Base-by-base conservation (phyloP, 1,284 basidiomycete genomes). In the Ustilago hordei region DNA sequence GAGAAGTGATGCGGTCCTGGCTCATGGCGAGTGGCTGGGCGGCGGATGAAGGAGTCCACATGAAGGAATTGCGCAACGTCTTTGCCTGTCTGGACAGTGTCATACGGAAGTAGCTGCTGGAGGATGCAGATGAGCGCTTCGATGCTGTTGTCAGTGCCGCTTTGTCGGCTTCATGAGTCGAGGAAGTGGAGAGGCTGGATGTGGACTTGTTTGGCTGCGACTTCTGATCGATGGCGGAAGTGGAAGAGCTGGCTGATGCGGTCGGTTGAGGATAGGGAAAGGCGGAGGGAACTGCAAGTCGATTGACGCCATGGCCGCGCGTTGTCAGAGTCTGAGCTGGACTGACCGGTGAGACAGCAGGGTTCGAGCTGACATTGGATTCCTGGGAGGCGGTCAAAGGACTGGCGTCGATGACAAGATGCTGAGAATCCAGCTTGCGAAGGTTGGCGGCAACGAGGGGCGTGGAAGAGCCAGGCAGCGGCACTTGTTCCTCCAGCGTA, bases 31-130 rank as follows among this genome's bases (percentile, higher is more conserved):
- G 45, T 5, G 36, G 23, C 15, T 55, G 39, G 5, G 45, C 45
- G 13, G 35, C 58, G 15, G 23, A 2, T 4, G 64, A 54, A 1
- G 66, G 56, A 7, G 23, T 65, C 69, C 69, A 68, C 54, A 72
- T 45, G 54, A 76, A 66, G 13, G 74, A 72, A 34, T 68, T 69
- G 13, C 71, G 65, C 35, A 76, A 43, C 8, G 60, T 56, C 48
- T 65, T 76, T 5, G 69, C 74, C 43, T 71, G 70, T 38, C 65
- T 72, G 12, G 74, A 69, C 53, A 76, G 52, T 3, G 74, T 65
- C 69, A 71, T 69, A 17, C 69, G 63, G 55, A 76, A 71, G 17
- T 63, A 65, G 58, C 55, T 65, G 60, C 52, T 61, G 43, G 74
- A 76, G 6, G 66, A 64, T 2, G 53, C 39, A 17, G 74, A 73